Percentiles rank a stretch among this genome's conserved stretches.
These are phyloP conservation scores for Citrus unshiu DNA, from an alignment of 345 rosid species.

Conservation along the genomic window DNA sequence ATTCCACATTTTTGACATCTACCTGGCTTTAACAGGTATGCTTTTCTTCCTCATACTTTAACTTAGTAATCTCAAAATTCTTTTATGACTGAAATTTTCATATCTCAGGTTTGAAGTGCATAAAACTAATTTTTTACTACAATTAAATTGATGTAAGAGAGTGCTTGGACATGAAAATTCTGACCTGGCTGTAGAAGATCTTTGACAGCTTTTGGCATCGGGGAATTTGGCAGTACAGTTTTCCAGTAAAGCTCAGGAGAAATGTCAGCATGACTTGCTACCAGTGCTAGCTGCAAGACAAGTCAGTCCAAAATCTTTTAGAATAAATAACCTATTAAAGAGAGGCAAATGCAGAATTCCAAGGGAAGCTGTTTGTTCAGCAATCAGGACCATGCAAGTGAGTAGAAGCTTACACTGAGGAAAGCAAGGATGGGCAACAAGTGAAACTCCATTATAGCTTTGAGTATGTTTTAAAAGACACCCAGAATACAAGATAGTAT, in stretches of 20 bases:
- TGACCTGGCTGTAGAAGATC: constrained; percentile 43
- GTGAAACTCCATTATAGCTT: constrained; percentile 28
- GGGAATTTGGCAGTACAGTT: constrained; percentile 47
- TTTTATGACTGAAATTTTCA: not conserved
- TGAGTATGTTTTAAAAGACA: not conserved
- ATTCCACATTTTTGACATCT: not conserved
- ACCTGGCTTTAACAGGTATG: not conserved
- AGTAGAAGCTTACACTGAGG: constrained; percentile 24
- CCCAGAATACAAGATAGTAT: not conserved
- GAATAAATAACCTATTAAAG: not conserved
- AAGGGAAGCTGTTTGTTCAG: constrained; percentile 3
- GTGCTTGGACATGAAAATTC: not conserved
- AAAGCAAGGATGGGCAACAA: constrained; percentile 26
- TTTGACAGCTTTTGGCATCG: constrained; percentile 51
- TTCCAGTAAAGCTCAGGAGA: constrained; percentile 60
- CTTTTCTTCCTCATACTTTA: not conserved
- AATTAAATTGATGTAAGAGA: not conserved
- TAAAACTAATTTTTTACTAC: not conserved
- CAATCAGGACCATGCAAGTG: not conserved
- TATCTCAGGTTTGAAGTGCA: not conserved
- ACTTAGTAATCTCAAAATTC: not conserved
- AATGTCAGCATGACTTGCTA: constrained; percentile 41
- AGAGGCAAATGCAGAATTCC: not conserved
- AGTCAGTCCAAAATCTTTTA: not conserved
- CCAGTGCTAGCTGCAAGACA: constrained; percentile 39